Base-by-base conservation (phyloP, 2,329 filamentous ascomycete genomes). In the Ascochyta pisi region DNA sequence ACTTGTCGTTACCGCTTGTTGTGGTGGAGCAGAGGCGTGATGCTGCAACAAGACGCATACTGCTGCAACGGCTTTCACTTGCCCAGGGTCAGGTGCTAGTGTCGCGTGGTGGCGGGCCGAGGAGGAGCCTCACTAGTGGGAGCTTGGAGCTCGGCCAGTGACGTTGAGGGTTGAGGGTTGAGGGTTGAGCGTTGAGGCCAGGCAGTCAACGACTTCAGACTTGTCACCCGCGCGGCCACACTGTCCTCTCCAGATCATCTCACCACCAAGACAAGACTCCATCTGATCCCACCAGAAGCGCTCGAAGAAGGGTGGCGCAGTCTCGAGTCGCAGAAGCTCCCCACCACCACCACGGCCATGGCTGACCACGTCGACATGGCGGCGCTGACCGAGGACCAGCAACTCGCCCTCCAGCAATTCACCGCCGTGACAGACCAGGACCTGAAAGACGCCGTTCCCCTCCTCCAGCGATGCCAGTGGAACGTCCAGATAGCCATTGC, bases 401-500 rank as follows among this genome's bases (percentile, higher is more conserved):
- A 92, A 75, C 85, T 89, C 47, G 89, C 91, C 42, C 85, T 99
- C 24, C 88, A 96, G 67, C 94, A 96, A 70, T 96, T 92, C 76
- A 91, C 88, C 15, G 85, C 90, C 47, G 89, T 99, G 46, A 98
- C 95, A 24, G 87, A 93, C 66, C 92, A 97, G 76, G 88, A 92
- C 22, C 76, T 86, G 40, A 83, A 86, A 39, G 87, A 91, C 54
- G 92, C 95, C 2, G 82, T 96, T 44, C 86, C 91, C 1, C 76
- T 99, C 4, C 82, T 99, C 2, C 85, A 89, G 64, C 83, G 92
- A 60, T 96, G 92, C 53, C 89, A 98, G 81, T 99, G 95, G 95
- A 99, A 98, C 72, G 90, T 96, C 0, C 90, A 94, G 81, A 96
- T 98, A 68, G 94, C 95, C 54, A 94, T 99, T 62, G 87, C 95